Evolutionary conservation across 169 alveolate species (phyloP).

Genomic region (Cryptosporidium xiaoi): DNA sequence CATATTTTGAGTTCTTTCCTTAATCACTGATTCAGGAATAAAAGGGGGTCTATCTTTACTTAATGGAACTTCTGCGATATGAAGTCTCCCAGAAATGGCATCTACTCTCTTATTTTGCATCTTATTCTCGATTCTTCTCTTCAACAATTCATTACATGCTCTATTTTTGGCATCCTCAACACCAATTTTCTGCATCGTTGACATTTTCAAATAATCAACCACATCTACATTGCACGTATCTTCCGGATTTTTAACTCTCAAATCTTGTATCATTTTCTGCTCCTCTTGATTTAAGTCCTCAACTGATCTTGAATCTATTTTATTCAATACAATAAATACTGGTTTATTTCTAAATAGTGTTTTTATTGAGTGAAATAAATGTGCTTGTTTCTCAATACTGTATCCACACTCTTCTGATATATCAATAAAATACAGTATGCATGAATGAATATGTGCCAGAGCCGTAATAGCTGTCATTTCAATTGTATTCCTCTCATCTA

Average conservation of each 20-base stretch:
- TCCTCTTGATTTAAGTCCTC: constrained; percentile 85
- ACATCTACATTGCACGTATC: constrained; percentile 75
- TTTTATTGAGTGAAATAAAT: constrained; percentile 92
- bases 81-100: constrained; percentile 81
- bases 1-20: constrained; percentile 63
- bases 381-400: constrained; percentile 92
- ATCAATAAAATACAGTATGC: constrained; percentile 89
- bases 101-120: constrained; percentile 80
- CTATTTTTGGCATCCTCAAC: constrained; percentile 89
- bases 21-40: constrained; percentile 88
- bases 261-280: constrained; percentile 83
- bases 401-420: constrained; percentile 97
- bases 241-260: constrained; percentile 76
- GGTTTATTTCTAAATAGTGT: constrained; percentile 96
- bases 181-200: constrained; percentile 87
- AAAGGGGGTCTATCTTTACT: constrained; percentile 84
- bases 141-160: constrained; percentile 88
- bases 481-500: constrained; percentile 97
- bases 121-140: constrained; percentile 73
- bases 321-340: constrained; percentile 93
- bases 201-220: constrained; percentile 74
- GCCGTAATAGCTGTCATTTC: constrained; percentile 99
- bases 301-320: constrained; percentile 91
- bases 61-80: constrained; percentile 80
- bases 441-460: constrained; percentile 96